Evolutionary conservation across 2,329 filamentous ascomycete genomes (phyloP), one percentile per base, ranked within the genome.

Genomic region (Nigrospora osmanthi): DNA sequence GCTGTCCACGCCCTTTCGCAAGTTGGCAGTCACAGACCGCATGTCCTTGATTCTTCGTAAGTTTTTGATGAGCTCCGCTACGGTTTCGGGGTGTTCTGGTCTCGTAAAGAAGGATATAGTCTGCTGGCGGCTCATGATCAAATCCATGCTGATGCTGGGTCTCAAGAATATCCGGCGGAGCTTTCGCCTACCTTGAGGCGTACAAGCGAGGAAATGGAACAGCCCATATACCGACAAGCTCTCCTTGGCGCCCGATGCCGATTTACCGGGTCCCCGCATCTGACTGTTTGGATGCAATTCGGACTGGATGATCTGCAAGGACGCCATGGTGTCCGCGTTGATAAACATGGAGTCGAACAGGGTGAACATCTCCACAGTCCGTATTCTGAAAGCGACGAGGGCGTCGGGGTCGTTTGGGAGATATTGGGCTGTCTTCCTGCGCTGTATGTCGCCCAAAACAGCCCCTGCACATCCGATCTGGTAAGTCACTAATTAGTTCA

Each of bases 391-490:
- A 36, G 77, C 65, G 11, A 68, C 55, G n/a, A 67, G 60, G 3
- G 72, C 71, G 30, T 72, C 70, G 13, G 70, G 64, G 48, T 85
- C 80, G 28, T 78, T 76, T 2, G 81, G 77, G 3, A 84, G 66
- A 55, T 80, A 83, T 33, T 80, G 74, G 3, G 77, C 73, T 35
- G 81, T 76, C 58, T 75, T 75, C 53, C 81, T 76, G 43, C 87
- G 80, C 54, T 88, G 80, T 19, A 96, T 64, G 52, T 94, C 87
- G 6, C 78, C 76, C n/a, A 97, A 66, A 3, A 97, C 68, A 23
- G 90, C 90, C n/a, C 90, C 89, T 23, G 85, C 86, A 64, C 93
- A 97, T 3, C 88, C 87, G 40, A 95, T 71, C 69, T 82, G 35
- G 39, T 31, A 28, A 12, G 6, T 12, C 12, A 6, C 11, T 6